Base-by-base conservation (phyloP, 2,329 filamentous ascomycete genomes). In the Cercospora zeae-maydis region DNA sequence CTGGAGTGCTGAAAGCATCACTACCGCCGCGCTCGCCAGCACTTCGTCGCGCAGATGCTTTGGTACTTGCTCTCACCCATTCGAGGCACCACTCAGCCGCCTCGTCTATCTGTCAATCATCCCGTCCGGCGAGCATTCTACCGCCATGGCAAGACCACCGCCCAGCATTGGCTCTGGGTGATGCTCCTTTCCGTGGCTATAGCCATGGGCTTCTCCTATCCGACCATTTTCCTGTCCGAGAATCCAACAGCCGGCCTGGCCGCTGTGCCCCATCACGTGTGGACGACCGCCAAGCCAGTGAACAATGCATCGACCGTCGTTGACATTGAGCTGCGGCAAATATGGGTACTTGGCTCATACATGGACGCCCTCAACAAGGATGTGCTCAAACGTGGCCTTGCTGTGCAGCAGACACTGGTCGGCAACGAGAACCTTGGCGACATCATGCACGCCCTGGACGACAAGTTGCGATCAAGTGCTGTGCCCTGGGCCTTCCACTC, bases 321-420 rank as follows among this genome's bases (percentile, higher is more conserved):
- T 3, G 89, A 93, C 74, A 86, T 93, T n/a, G 86, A 90, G 61
- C 89, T 93, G 85, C 88, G 89, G 68, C 90, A 90, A 62, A 84
- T 91, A 61, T 93, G 90, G 90, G 83, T 93, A 14, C 89, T 93
- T 72, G 89, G 89, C 66, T 88, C 84, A 74, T 92, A 92, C 72
- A 93, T 93, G 87, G 82, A 87, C 70, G 90, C 89, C 10, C 80
- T 93, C 36, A 81, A 90, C 55, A 81, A 81, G 57, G 79, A 86
- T 6, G 82, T 93, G 10, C 79, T 93, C 49, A 78, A 84, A 33
- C 83, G 84, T 47, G 89, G 89, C 8, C 78, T 93, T 52, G 81
- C 86, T 66, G 81, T 93, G 55, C 90, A 93, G 73, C 82, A 91
- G 71, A 81, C 83, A 62, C 79, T 93, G 2, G 80, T 93, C 11